Evolutionary conservation across 1,284 basidiomycete species (phyloP).

Genomic region (Tetrapyrgos nigripes): DNA sequence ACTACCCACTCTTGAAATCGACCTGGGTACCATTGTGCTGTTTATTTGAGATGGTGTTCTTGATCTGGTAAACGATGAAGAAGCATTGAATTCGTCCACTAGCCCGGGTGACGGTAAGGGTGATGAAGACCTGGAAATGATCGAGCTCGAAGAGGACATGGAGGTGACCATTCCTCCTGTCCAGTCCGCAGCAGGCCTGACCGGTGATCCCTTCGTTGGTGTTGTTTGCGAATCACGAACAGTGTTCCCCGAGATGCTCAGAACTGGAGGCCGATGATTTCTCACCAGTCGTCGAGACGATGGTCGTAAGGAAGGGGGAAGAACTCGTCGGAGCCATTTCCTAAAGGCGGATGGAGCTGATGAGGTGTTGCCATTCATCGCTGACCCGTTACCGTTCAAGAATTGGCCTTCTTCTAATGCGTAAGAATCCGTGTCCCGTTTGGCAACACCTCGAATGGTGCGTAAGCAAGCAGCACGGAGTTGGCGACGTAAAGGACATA

Average conservation of each 20-base stretch:
- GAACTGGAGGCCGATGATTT: slow-evolving; percentile 15
- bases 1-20: slow-evolving; percentile 15
- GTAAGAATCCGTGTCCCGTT: slow-evolving; percentile 48
- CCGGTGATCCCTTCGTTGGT: slow-evolving; percentile 33
- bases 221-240: slow-evolving; percentile 30
- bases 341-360: slow-evolving; percentile 32
- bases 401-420: slow-evolving; percentile 66
- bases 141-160: slow-evolving; percentile 21
- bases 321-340: slow-evolving; percentile 40
- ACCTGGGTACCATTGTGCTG: slow-evolving; percentile 34
- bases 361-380: slow-evolving; percentile 33
- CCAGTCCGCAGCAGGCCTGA: slow-evolving; percentile 25
- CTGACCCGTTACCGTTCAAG: slow-evolving; percentile 29
- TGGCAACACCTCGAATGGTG: slow-evolving; percentile 41
- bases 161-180: not conserved
- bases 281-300: slow-evolving; percentile 1
- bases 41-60: slow-evolving; percentile 71
- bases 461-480: slow-evolving; percentile 56
- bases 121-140: slow-evolving; percentile 22
- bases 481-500: slow-evolving; percentile 62
- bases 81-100: slow-evolving; percentile 30
- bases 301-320: slow-evolving; percentile 43
- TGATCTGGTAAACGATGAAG: slow-evolving; percentile 17
- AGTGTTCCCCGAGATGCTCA: slow-evolving; percentile 22
- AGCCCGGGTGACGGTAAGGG: slow-evolving; percentile 39